Percentiles rank a stretch among this genome's conserved stretches.
phyloP scores from a whole-genome alignment of 2,329 filamentous ascomycete genomes.

The Aaosphaeria pasadenensis region DNA sequence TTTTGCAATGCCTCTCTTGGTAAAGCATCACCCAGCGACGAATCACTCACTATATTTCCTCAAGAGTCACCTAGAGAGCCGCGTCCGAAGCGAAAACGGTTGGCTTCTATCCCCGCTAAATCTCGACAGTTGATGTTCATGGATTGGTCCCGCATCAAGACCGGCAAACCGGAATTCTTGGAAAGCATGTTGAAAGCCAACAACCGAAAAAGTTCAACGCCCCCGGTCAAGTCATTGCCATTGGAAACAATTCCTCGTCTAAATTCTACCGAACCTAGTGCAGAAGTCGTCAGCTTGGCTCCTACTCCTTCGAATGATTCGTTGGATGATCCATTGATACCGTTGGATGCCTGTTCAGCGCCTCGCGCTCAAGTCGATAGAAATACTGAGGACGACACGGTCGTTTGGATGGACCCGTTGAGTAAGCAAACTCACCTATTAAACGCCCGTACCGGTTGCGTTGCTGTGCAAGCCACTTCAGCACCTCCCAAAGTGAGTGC shows the following conservation, averaged over 20 bases:
- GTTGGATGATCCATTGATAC: too few species aligned
- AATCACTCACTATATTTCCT: too few species aligned
- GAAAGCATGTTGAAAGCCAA: slow-evolving; percentile 9
- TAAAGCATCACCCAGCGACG: neutral
- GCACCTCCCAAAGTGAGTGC: slow-evolving; percentile 6
- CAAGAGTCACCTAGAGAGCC: neutral
- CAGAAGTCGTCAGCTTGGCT: neutral
- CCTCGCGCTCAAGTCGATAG: neutral
- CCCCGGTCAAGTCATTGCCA: neutral
- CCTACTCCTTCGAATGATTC: too few species aligned
- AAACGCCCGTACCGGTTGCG: slow-evolving; percentile 56
- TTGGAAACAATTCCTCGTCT: neutral
- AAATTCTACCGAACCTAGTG: neutral
- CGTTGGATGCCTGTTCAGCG: too few species aligned
- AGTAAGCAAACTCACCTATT: slow-evolving; percentile 53
- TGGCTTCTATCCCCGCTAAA: slow-evolving; percentile 1
- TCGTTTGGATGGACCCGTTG: slow-evolving; percentile 61
- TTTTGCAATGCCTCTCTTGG: neutral
- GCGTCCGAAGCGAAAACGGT: slow-evolving; percentile 21
- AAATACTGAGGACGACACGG: slow-evolving; percentile 27
- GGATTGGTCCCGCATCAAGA: slow-evolving; percentile 46
- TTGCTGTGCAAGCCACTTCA: slow-evolving; percentile 19
- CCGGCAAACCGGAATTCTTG: slow-evolving; percentile 33
- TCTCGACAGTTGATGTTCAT: slow-evolving; percentile 20
- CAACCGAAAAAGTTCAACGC: neutral